A percentile compares a stretch with the other conserved stretches of the same genome.
phyloP scores from a whole-genome alignment of 176 grass and related monocot species.

The Eleusine indica region DNA sequence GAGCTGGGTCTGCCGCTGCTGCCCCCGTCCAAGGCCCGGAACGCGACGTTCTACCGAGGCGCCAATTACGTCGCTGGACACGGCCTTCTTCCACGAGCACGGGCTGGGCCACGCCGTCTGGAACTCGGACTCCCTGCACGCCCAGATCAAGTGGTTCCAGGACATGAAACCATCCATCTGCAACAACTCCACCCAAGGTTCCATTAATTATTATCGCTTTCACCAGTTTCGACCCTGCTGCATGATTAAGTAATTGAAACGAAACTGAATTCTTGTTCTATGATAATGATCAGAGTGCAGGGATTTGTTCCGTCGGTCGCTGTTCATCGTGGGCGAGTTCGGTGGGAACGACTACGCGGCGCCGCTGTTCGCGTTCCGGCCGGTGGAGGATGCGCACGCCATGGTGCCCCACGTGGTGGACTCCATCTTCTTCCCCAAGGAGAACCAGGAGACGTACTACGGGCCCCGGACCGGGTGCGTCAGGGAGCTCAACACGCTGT shows the following conservation, averaged over 20 bases:
- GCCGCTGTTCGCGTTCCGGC: slow-evolving; percentile 69
- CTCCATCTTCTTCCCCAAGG: slow-evolving; percentile 69
- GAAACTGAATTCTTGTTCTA: no score
- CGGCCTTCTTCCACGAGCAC: slow-evolving; percentile 56
- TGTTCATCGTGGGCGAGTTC: slow-evolving; percentile 92
- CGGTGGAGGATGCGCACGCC: slow-evolving; percentile 59
- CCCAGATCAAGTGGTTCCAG: slow-evolving; percentile 77
- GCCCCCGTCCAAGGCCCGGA: slow-evolving; percentile 78
- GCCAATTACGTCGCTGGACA: slow-evolving; percentile 91
- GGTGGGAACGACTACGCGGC: slow-evolving; percentile 95
- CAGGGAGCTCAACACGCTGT: slow-evolving; percentile 68
- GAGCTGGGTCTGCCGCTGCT: slow-evolving; percentile 74
- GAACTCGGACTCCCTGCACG: slow-evolving; percentile 83
- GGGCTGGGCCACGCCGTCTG: slow-evolving; percentile 64
- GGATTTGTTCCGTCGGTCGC: slow-evolving; percentile 67
- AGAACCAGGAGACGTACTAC: slow-evolving; percentile 50
- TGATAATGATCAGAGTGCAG: slow-evolving; percentile 46
- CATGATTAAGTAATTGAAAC: no score
- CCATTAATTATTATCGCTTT: background rate
- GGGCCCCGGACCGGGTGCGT: slow-evolving; percentile 63
- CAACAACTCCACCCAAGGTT: slow-evolving; percentile 58
- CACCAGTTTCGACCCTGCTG: no score
- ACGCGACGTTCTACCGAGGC: slow-evolving; percentile 70
- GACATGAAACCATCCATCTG: slow-evolving; percentile 83
- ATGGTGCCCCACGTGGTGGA: slow-evolving; percentile 64